Evolutionary conservation across 768 basidiomycete genomes (phyloP).

Genomic region (Hydnomerulius pinastri): DNA sequence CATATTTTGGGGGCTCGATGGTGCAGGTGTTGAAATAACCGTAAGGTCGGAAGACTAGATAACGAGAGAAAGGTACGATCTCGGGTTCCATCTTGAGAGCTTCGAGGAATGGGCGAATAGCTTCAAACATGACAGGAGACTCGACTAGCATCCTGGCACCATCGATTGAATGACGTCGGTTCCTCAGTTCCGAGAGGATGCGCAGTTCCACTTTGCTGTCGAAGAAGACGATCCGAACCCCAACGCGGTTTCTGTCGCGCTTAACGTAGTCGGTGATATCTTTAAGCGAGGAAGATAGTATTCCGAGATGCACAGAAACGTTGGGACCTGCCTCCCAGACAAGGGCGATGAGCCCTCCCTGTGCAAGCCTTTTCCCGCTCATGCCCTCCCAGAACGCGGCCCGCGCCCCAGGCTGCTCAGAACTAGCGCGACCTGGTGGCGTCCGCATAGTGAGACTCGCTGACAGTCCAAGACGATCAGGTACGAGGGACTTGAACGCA

Average conservation of each 20-base stretch:
- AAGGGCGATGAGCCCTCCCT: conserved; percentile 66
- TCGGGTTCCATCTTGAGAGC: conserved; percentile 59
- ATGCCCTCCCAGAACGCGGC: conserved; percentile 62
- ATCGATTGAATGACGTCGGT: conserved; percentile 24
- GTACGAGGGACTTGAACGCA: conserved; percentile 44
- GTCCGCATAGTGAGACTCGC: conserved; percentile 48
- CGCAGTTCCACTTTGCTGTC: conserved; percentile 56
- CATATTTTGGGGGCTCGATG: conserved; percentile 56
- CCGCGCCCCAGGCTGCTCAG: conserved; percentile 39
- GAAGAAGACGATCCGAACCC: conserved; percentile 61
- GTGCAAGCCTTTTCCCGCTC: conserved; percentile 57
- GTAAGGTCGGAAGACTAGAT: conserved; percentile 48
- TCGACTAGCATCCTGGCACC: conserved; percentile 51
- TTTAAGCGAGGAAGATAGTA: conserved; percentile 40
- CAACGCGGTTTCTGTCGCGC: conserved; percentile 34
- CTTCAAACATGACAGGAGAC: conserved; percentile 65
- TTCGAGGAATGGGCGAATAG: conserved; percentile 68
- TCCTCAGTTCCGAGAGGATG: conserved; percentile 40
- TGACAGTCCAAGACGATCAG: conserved; percentile 56
- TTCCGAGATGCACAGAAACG: conserved; percentile 55
- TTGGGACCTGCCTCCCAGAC: conserved; percentile 42
- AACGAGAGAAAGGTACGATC: conserved; percentile 52
- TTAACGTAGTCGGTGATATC: conserved; percentile 51
- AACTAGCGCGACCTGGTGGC: conserved; percentile 58
- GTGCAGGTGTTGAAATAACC: conserved; percentile 34